Evolutionary conservation across 257 asterid species (phyloP).

Genomic region (Datura wrightii): DNA sequence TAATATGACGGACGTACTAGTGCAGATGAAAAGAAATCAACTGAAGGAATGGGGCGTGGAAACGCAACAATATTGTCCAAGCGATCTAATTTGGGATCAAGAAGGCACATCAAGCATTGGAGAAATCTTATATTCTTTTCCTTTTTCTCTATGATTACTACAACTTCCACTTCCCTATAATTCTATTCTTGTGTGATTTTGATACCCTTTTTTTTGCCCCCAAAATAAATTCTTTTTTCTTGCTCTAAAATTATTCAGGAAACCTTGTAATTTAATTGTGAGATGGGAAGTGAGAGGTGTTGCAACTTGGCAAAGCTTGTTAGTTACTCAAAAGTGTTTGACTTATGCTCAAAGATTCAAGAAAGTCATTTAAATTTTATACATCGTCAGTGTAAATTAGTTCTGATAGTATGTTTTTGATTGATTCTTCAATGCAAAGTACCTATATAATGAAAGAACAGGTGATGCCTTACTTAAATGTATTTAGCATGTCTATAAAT

Average conservation of each 20-base stretch:
- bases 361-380: too few relatives aligned
- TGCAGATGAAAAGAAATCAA: not conserved
- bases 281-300: not conserved
- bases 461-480: too few relatives aligned
- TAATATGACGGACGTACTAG: not conserved
- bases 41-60: not conserved
- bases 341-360: not conserved
- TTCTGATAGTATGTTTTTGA: too few relatives aligned
- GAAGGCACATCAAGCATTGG: not conserved
- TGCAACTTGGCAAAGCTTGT: not conserved
- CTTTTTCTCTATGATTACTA: too few relatives aligned
- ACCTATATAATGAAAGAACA: too few relatives aligned
- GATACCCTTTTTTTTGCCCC: too few relatives aligned
- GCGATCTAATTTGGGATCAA: not conserved
- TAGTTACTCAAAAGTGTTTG: not conserved
- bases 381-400: too few relatives aligned
- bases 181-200: not conserved
- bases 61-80: not conserved
- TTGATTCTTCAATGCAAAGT: not conserved
- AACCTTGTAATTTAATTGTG: not conserved
- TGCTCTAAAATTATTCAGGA: not conserved
- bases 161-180: too few relatives aligned
- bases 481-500: too few relatives aligned
- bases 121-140: not conserved
- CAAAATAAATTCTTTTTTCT: not conserved